Percentiles rank a stretch among this genome's conserved stretches.
phyloP scores from a whole-genome alignment of 257 asterid genomes.

The Perilla frutescens region DNA sequence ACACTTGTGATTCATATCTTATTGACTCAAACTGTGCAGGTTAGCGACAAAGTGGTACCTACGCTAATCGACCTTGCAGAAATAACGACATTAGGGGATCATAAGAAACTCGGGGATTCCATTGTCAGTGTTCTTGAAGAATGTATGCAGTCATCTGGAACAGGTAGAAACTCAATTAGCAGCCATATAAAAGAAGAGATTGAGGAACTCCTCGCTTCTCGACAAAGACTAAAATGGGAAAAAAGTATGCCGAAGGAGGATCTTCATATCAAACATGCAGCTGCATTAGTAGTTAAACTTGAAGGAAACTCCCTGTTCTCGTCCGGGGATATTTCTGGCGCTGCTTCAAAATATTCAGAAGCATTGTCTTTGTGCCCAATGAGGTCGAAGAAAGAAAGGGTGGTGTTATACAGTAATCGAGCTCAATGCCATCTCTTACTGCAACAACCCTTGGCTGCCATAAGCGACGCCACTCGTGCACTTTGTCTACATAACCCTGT shows the following conservation, averaged over 20 bases:
- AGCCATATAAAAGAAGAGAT: slow-evolving; percentile 63
- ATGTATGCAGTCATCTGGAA: slow-evolving; percentile 64
- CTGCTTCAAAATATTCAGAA: slow-evolving; percentile 88
- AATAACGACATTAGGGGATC: slow-evolving; percentile 88
- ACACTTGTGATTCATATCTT: neutral
- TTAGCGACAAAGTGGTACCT: slow-evolving; percentile 77
- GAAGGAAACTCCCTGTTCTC: slow-evolving; percentile 97
- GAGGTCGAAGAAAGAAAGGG: slow-evolving; percentile 93
- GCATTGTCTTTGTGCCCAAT: slow-evolving; percentile 89
- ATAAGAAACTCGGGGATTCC: slow-evolving; percentile 94
- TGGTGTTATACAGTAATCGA: slow-evolving; percentile 88
- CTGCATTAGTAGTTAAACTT: slow-evolving; percentile 92
- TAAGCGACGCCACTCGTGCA: slow-evolving; percentile 95
- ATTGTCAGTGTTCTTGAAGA: slow-evolving; percentile 76
- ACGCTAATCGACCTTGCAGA: slow-evolving; percentile 89
- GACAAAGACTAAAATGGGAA: slow-evolving; percentile 90
- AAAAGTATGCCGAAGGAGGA: slow-evolving; percentile 95
- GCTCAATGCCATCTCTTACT: slow-evolving; percentile 90
- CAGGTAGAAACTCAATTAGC: slow-evolving; percentile 62
- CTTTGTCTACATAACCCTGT: slow-evolving; percentile 86
- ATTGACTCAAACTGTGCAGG: slow-evolving; percentile 49
- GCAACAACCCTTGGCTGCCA: slow-evolving; percentile 91
- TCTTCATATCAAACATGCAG: slow-evolving; percentile 98
- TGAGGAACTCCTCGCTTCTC: slow-evolving; percentile 73
- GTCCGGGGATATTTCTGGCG: slow-evolving; percentile 88